Conservation (phyloP, 176 grass and related monocot genomes). For the Cymbopogon citratus region DNA sequence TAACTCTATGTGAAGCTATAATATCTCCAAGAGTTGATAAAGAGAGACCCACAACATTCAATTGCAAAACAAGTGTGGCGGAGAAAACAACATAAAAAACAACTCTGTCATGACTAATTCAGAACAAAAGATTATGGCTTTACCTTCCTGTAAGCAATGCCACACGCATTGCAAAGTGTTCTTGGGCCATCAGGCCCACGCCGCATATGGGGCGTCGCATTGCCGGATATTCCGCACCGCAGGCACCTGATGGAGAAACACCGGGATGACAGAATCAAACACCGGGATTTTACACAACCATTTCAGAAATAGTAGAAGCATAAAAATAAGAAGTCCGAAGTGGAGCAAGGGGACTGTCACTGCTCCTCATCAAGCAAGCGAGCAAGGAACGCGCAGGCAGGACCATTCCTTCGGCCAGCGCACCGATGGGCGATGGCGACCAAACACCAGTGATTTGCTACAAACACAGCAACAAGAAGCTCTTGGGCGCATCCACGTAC, state of each 20-base stretch:
- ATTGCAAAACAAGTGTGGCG: background rate
- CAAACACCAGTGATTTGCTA: background rate
- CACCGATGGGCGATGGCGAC: background rate
- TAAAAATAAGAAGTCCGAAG: background rate
- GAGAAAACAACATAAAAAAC: background rate
- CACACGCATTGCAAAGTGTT: slow-evolving; percentile 91
- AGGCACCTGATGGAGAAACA: slow-evolving; percentile 60
- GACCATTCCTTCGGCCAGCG: background rate
- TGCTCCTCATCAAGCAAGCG: slow-evolving; percentile 1
- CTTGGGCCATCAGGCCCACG: slow-evolving; percentile 85
- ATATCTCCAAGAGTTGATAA: background rate
- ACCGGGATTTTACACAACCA: background rate
- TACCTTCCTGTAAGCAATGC: slow-evolving; percentile 87
- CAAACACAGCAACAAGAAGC: background rate
- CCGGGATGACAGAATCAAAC: slow-evolving; percentile 4
- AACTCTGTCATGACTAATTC: background rate
- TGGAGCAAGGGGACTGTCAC: slow-evolving; percentile 13
- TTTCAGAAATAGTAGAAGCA: slow-evolving; percentile 9
- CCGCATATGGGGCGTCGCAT: slow-evolving; percentile 81
- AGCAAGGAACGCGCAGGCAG: background rate
- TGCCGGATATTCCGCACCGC: slow-evolving; percentile 69
- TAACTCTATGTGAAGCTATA: background rate
- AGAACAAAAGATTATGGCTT: background rate
- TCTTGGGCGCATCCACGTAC: slow-evolving; percentile 27
- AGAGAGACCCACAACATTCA: background rate